These are phyloP conservation scores for Lagenidium sp. DNA, from an alignment of 352 stramenopile species.

Conservation along the genomic window DNA sequence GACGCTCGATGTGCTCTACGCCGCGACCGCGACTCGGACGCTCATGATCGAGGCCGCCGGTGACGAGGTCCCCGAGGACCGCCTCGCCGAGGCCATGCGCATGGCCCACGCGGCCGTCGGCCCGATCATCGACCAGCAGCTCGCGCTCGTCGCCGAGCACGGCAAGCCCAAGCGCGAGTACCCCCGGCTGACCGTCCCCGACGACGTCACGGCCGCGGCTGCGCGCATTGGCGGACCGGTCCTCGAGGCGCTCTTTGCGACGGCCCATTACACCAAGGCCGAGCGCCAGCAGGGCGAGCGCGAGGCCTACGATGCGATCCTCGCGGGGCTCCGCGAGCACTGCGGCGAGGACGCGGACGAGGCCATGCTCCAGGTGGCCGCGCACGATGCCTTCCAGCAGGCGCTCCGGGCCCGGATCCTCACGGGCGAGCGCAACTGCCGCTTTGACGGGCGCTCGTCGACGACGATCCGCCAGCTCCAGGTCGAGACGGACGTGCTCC, in stretches of 20 bases:
- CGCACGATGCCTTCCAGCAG: conserved; percentile 71
- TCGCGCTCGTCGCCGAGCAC: conserved; percentile 34
- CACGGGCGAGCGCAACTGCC: conserved; percentile 32
- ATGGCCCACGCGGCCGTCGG: conserved; percentile 61
- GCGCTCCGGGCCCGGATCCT: conserved; percentile 65
- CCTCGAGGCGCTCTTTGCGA: conserved; percentile 27
- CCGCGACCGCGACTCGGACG: conserved; percentile 56
- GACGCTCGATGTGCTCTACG: conserved; percentile 82
- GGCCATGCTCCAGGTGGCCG: conserved; percentile 39
- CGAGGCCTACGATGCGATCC: conserved; percentile 61
- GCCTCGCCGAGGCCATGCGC: conserved; percentile 65
- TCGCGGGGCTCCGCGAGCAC: conserved; percentile 40
- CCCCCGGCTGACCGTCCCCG: conserved; percentile 25
- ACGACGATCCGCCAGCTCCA: conserved; percentile 79
- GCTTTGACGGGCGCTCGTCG: conserved; percentile 81
- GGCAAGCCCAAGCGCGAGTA: conserved; percentile 71
- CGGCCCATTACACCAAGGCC: conserved; percentile 33
- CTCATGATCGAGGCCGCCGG: conserved; percentile 88
- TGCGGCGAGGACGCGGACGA: conserved; percentile 39
- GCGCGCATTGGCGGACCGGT: conserved; percentile 27
- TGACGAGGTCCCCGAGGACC: conserved; percentile 59
- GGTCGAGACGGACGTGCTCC: conserved; percentile 82
- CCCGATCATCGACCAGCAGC: conserved; percentile 51
- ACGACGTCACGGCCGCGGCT: conserved; percentile 47
- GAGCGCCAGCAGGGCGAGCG: conserved; percentile 59